Base-by-base conservation (phyloP, 1,284 basidiomycete species). In the Ceratobasidium sp. region DNA sequence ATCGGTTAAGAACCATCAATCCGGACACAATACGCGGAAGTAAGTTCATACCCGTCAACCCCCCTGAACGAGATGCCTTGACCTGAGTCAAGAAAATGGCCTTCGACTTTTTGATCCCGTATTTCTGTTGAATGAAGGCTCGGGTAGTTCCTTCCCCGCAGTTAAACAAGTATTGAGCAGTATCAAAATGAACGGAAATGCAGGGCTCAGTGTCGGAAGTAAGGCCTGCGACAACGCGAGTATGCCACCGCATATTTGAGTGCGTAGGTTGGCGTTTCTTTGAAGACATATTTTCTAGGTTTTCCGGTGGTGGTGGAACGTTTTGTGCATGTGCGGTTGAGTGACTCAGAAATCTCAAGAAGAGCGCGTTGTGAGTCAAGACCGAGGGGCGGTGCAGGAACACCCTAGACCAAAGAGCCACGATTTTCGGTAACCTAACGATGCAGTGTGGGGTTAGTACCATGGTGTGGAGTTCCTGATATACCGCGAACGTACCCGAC, bases 121-220 rank as follows among this genome's bases (percentile, higher is more conserved):
- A 83, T 75, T 84, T 85, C 77, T 89, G 90, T 83, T 96, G 91
- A 7, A 91, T 83, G 79, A 92, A 92, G 0, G 91, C 83, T 44
- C 96, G 85, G 64, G 90, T 90, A 0, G 91, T 91, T 73, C 92
- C 93, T 81, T 97, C 95, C 5, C 93, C 91, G 1, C 87, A 90
- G 82, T 97, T 96, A 86, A 97, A 95, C 65, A 96, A 85, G 79
- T 96, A 97, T 79, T 93, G 92, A 7, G 87, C 90, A 62, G 89
- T 86, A 79, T 94, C 92, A 80, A 95, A 94, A 5, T 88, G 86
- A 75, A 96, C 83, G 75, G 93, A 83, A 33, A 97, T 83, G 2
- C 90, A 87, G 0, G 95, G 90, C 78, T 95, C 92, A 0, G 93
- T 92, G 81, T 96, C 94, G 17, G 91, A 89, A 1, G 93, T 83